Conservation (phyloP, 495 filamentous ascomycete genomes). For the Penicillium diatomitis region DNA sequence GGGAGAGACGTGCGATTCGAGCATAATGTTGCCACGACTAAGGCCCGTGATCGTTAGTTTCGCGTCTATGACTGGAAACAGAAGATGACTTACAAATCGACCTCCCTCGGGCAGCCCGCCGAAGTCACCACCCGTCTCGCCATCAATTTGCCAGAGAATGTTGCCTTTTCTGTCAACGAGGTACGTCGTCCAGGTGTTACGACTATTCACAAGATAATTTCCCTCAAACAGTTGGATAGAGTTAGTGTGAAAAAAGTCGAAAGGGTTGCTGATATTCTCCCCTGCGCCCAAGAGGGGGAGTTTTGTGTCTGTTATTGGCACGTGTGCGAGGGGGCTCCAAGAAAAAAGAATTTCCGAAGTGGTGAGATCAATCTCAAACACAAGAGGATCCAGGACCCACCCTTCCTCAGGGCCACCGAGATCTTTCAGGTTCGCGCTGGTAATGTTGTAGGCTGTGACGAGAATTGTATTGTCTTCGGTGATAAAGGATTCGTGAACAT, state of each 20-base stretch:
- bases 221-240: constrained; percentile 18
- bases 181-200: constrained; percentile 21
- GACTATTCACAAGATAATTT: constrained; percentile 18
- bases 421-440: constrained; percentile 24
- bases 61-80: no score
- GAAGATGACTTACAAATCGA: neutral
- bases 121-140: constrained; percentile 25
- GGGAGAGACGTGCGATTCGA: constrained; percentile 9
- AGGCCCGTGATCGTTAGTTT: neutral
- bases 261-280: constrained; percentile 11
- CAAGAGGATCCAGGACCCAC: constrained; percentile 32
- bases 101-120: constrained; percentile 14
- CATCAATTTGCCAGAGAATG: constrained; percentile 23
- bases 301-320: constrained; percentile 1
- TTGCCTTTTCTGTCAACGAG: constrained; percentile 15
- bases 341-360: constrained; percentile 18
- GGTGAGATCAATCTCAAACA: constrained; percentile 28
- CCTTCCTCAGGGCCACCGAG: constrained; percentile 29
- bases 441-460: constrained; percentile 34
- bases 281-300: neutral
- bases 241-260: constrained; percentile 28
- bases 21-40: constrained; percentile 9
- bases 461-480: constrained; percentile 32
- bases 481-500: constrained; percentile 26
- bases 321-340: constrained; percentile 15